Evolutionary conservation across 2,329 filamentous ascomycete genomes (phyloP).

Genomic region (Ophiocordyceps camponoti-saundersi): DNA sequence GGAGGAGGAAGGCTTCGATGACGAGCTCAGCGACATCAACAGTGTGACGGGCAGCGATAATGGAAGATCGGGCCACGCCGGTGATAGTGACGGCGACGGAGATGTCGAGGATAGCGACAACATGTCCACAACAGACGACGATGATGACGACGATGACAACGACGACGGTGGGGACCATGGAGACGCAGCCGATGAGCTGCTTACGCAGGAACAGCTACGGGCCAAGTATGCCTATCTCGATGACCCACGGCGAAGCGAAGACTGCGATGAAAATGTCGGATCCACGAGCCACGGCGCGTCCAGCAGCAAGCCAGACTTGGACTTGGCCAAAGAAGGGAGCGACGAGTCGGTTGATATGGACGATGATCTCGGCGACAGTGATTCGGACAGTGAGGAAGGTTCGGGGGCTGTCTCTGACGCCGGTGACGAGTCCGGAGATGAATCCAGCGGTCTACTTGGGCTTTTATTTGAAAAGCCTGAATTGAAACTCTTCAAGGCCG

Average conservation of each 20-base stretch:
- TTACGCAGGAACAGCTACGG: constrained; percentile 52
- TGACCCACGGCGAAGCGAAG: constrained; percentile 17
- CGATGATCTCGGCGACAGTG: constrained; percentile 44
- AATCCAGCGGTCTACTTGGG: constrained; percentile 32
- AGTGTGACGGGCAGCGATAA: constrained; percentile 18
- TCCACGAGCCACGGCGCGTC: constrained; percentile 7
- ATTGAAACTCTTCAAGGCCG: constrained; percentile 31
- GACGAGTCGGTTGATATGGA: constrained; percentile 56
- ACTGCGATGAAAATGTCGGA: constrained; percentile 7
- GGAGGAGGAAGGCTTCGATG: constrained; percentile 31
- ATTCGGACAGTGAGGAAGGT: constrained; percentile 23
- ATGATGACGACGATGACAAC: constrained; percentile 44
- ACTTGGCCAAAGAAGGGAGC: constrained; percentile 29
- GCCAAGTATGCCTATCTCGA: constrained; percentile 54
- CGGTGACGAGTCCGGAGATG: constrained; percentile 23
- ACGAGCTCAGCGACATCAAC: constrained; percentile 29
- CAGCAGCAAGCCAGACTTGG: constrained; percentile 7
- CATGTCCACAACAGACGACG: constrained; percentile 48
- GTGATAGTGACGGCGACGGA: constrained; percentile 23
- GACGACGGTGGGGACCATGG: constrained; percentile 10
- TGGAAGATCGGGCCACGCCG: constrained; percentile 17
- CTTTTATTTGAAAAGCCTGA: constrained; percentile 43
- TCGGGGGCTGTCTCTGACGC: constrained; percentile 22
- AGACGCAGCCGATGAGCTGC: constrained; percentile 39
- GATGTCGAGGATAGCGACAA: constrained; percentile 21